phyloP scores from a whole-genome alignment of 2,329 filamentous ascomycete species.

The Fusarium incarnatum region DNA sequence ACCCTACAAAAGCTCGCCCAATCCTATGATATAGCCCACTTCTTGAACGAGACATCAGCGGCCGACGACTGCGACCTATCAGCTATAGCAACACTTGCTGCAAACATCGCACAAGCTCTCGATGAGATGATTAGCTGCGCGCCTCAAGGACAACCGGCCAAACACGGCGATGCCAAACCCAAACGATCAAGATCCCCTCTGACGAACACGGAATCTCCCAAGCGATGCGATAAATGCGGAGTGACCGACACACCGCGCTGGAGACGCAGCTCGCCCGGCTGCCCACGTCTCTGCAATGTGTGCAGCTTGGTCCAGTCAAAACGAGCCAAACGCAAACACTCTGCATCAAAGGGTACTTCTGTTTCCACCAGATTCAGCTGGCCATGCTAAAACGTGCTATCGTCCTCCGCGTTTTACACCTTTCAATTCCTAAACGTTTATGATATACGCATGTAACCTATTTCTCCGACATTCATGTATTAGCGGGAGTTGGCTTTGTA shows the following conservation, averaged over 20 bases:
- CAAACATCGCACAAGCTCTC: neutral
- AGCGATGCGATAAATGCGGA: neutral
- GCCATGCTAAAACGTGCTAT: neutral
- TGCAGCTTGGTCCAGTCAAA: neutral
- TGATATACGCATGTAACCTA: neutral
- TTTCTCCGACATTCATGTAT: neutral
- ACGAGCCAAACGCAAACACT: neutral
- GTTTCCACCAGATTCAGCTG: neutral
- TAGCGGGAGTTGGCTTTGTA: neutral
- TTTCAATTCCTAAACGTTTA: too few species aligned
- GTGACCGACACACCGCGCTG: neutral
- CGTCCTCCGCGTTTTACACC: neutral
- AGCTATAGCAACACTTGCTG: neutral
- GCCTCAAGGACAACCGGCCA: accelerated
- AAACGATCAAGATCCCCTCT: neutral
- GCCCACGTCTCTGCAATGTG: neutral
- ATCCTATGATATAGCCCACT: neutral
- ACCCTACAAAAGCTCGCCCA: neutral
- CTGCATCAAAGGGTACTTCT: accelerated
- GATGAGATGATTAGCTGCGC: neutral
- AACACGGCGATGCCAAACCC: neutral
- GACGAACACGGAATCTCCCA: neutral
- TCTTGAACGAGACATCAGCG: neutral
- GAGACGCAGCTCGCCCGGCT: accelerated
- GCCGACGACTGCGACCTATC: neutral